Conservation (phyloP, 2,329 filamentous ascomycete species). For the Calonectria pseudoturangicola region DNA sequence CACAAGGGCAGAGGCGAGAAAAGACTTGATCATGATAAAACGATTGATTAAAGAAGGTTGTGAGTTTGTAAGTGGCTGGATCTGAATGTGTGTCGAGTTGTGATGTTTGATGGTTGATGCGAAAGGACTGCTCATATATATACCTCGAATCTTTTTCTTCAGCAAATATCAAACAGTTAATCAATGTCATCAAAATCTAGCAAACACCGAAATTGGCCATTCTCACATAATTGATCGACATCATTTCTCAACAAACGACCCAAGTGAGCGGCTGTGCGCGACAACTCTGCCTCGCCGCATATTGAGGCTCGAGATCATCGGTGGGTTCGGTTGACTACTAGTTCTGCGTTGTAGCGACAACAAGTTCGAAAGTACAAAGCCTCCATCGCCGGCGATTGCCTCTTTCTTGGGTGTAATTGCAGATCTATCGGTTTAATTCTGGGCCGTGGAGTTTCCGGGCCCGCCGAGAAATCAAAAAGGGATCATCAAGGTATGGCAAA, state of each 20-base stretch:
- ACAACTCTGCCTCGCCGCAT: neutral
- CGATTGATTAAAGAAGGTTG: neutral
- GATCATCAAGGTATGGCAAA: neutral
- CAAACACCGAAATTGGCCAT: neutral
- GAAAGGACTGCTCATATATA: neutral
- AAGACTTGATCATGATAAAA: neutral
- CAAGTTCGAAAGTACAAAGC: neutral
- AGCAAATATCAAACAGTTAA: neutral
- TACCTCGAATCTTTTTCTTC: neutral
- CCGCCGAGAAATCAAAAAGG: neutral
- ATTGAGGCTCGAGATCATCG: neutral
- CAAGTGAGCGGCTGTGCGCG: neutral
- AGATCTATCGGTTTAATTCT: neutral
- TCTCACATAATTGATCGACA: neutral
- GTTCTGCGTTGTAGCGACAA: neutral
- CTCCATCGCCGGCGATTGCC: neutral
- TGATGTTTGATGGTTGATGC: neutral
- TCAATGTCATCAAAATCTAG: neutral
- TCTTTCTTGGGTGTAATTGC: neutral
- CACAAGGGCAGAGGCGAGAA: conserved; percentile 1
- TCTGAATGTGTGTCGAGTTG: neutral
- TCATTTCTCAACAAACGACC: neutral
- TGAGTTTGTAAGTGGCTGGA: too few relatives aligned
- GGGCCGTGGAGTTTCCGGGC: neutral
- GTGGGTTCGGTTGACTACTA: neutral